These are phyloP conservation scores for Encephalitozoon romaleae DNA, from an alignment of 371 early-diverging fungal species.

Conservation along the genomic window DNA sequence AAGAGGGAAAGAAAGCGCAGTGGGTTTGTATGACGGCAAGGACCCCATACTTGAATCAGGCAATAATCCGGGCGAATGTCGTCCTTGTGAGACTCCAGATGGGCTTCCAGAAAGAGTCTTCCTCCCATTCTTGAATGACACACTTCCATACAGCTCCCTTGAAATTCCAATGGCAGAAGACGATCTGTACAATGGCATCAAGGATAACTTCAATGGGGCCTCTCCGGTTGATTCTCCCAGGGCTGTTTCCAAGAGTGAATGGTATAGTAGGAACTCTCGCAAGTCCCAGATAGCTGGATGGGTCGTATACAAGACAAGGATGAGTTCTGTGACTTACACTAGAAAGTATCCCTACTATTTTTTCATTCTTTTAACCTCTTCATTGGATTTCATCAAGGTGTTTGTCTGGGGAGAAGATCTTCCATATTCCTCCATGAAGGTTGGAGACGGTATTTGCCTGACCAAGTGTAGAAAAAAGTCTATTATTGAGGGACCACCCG, in stretches of 20 bases:
- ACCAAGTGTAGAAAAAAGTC: slow-evolving; percentile 43
- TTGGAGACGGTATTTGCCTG: slow-evolving; percentile 45
- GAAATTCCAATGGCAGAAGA: not conserved
- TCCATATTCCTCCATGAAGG: slow-evolving; percentile 47
- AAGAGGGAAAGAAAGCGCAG: not conserved
- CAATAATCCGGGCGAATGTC: not conserved
- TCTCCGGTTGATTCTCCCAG: not conserved
- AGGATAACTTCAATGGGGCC: not conserved
- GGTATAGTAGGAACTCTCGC: not conserved
- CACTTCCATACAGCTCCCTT: slow-evolving; percentile 8
- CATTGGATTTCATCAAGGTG: slow-evolving; percentile 38
- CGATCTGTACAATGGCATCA: not conserved
- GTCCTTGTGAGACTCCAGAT: not conserved
- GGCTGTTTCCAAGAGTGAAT: too few species aligned
- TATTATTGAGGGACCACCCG: not conserved
- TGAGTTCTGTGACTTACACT: slow-evolving; percentile 1
- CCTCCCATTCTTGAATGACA: slow-evolving; percentile 32
- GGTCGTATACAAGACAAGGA: slow-evolving; percentile 40
- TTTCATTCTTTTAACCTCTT: slow-evolving; percentile 41
- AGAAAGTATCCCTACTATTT: slow-evolving; percentile 29
- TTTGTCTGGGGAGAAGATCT: slow-evolving; percentile 54
- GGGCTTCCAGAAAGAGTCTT: not conserved
- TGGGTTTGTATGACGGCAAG: not conserved
- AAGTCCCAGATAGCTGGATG: not conserved
- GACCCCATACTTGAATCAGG: not conserved